These are phyloP conservation scores for Coniochaeta hoffmannii DNA, from an alignment of 2,329 filamentous ascomycete species.

Conservation along the genomic window DNA sequence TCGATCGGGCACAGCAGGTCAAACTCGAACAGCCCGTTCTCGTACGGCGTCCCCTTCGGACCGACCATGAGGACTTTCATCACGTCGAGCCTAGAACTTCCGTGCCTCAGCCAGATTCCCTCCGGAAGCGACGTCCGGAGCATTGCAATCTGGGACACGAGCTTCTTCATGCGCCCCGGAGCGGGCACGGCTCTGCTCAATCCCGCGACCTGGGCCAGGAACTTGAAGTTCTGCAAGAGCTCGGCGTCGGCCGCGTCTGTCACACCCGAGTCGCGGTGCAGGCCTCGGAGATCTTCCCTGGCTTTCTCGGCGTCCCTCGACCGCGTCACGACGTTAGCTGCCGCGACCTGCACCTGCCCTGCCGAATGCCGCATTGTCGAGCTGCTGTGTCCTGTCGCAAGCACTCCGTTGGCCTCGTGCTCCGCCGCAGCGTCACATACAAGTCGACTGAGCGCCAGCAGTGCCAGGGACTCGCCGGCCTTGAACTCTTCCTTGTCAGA, in stretches of 20 bases:
- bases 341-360: neutral
- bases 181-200: conserved; percentile 7
- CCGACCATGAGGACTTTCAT: conserved; percentile 44
- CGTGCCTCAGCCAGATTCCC: conserved; percentile 42
- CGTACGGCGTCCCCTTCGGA: conserved; percentile 42
- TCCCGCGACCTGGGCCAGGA: conserved; percentile 10
- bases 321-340: neutral
- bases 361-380: neutral
- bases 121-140: conserved; percentile 38
- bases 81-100: conserved; percentile 35
- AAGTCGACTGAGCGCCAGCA: conserved; percentile 24
- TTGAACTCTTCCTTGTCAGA: conserved; percentile 14
- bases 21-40: conserved; percentile 47
- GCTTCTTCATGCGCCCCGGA: conserved; percentile 36
- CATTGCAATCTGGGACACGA: conserved; percentile 36
- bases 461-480: conserved; percentile 15
- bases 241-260: conserved; percentile 24
- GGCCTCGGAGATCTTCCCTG: conserved; percentile 17
- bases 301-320: conserved; percentile 2
- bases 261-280: conserved; percentile 25
- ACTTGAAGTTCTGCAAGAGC: conserved; percentile 23
- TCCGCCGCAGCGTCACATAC: conserved; percentile 20
- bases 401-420: neutral
- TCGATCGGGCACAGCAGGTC: conserved; percentile 34
- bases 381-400: conserved; percentile 4